Conservation (phyloP, 306 rosid genomes). For the Lathyrus tuberosus region DNA sequence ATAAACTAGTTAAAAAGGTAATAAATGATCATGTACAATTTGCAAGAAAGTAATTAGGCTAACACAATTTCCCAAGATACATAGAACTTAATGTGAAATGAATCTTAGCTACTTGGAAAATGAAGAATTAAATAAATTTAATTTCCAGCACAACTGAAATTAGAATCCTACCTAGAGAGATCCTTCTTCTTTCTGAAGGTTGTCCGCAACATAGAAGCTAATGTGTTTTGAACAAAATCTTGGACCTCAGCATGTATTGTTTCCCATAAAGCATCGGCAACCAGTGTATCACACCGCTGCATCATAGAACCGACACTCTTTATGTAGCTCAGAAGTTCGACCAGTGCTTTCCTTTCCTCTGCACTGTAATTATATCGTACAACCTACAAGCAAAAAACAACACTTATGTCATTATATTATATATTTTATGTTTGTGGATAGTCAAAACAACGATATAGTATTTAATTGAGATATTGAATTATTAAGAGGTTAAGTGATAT, state of each 20-base stretch:
- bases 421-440: not conserved
- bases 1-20: too few relatives aligned
- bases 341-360: conserved; percentile 89
- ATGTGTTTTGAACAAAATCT: conserved; percentile 96
- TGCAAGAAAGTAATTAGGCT: too few relatives aligned
- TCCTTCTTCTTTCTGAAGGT: conserved; percentile 98
- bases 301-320: conserved; percentile 96
- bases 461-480: conserved; percentile 17
- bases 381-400: conserved; percentile 57
- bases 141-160: conserved; percentile 2
- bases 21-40: too few relatives aligned
- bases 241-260: conserved; percentile 98
- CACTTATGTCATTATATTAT: conserved; percentile 20
- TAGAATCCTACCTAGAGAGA: conserved; percentile 73
- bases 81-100: too few relatives aligned
- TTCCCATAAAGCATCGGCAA: conserved; percentile 99
- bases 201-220: conserved; percentile 90
- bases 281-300: conserved; percentile 90
- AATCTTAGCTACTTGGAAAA: too few relatives aligned
- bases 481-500: conserved; percentile 15
- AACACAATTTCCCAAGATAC: too few relatives aligned
- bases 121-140: too few relatives aligned
- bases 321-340: conserved; percentile 93
- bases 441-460: conserved; percentile 15
- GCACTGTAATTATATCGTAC: conserved; percentile 89